Conservation (phyloP, 1,139 yeast species). For the Kodamaea alishanica region DNA sequence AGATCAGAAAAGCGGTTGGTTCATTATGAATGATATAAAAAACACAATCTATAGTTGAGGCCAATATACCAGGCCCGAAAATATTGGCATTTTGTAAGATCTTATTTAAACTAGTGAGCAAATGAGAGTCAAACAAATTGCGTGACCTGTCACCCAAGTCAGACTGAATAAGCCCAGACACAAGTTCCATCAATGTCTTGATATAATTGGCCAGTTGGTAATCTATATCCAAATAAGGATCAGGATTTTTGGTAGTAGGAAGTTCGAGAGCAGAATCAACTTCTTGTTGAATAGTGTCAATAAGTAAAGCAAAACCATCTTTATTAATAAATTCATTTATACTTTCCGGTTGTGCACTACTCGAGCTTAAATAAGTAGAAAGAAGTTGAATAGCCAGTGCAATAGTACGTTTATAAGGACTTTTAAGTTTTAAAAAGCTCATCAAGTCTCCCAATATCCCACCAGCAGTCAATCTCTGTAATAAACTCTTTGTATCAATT, state of each 20-base stretch:
- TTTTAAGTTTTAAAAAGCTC: conserved; percentile 54
- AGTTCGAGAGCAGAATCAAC: conserved; percentile 53
- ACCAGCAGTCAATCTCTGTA: conserved; percentile 50
- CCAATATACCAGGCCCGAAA: conserved; percentile 70
- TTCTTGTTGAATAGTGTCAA: conserved; percentile 61
- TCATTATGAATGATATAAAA: conserved; percentile 81
- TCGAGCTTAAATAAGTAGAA: conserved; percentile 42
- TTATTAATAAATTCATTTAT: conserved; percentile 59
- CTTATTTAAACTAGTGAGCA: conserved; percentile 57
- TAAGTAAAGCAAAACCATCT: conserved; percentile 63
- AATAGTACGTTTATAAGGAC: conserved; percentile 53
- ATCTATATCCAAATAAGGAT: conserved; percentile 52
- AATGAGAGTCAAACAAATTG: conserved; percentile 79
- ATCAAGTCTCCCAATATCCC: conserved; percentile 69
- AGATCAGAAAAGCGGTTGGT: conserved; percentile 81
- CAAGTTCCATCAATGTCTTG: conserved; percentile 56
- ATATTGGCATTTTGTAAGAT: conserved; percentile 54
- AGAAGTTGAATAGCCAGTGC: conserved; percentile 66
- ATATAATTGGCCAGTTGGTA: conserved; percentile 64
- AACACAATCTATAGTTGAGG: conserved; percentile 63
- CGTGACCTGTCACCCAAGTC: conserved; percentile 84
- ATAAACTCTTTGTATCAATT: conserved; percentile 51
- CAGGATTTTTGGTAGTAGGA: conserved; percentile 42
- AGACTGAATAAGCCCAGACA: conserved; percentile 60
- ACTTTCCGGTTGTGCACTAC: conserved; percentile 40